Percentiles rank a stretch among this genome's conserved stretches.
Conservation (phyloP, 805 yeast genomes). For the Nakazawaea laoshanensis region DNA sequence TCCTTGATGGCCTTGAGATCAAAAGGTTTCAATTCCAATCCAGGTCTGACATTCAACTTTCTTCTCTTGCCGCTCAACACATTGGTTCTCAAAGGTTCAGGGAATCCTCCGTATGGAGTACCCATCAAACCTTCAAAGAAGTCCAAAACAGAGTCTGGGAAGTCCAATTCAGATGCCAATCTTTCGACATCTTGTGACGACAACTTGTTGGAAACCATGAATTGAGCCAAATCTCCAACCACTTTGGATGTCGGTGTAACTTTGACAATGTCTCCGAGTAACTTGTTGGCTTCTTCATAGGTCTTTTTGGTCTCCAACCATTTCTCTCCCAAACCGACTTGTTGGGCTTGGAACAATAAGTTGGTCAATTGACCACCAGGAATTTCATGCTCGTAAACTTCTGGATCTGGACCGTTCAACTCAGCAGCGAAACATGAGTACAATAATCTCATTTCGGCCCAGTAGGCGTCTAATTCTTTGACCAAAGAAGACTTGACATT, state of each 20-base stretch:
- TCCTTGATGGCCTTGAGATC: slow-evolving; percentile 64
- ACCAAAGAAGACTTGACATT: slow-evolving; percentile 61
- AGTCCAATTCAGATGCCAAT: slow-evolving; percentile 85
- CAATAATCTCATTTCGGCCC: slow-evolving; percentile 97
- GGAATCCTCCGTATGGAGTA: slow-evolving; percentile 99
- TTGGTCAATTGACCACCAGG: slow-evolving; percentile 99
- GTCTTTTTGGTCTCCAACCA: slow-evolving; percentile 96
- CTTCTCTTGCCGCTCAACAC: slow-evolving; percentile 87
- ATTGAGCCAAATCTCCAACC: slow-evolving; percentile 99
- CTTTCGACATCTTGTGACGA: slow-evolving; percentile 76
- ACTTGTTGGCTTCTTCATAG: slow-evolving; percentile 81
- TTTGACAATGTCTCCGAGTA: slow-evolving; percentile 94
- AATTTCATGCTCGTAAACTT: slow-evolving; percentile 95
- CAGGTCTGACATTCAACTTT: slow-evolving; percentile 86
- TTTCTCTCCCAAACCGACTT: slow-evolving; percentile 93
- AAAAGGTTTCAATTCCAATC: slow-evolving; percentile 79
- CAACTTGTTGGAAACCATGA: slow-evolving; percentile 94
- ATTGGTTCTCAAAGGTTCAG: slow-evolving; percentile 94
- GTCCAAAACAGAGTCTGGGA: slow-evolving; percentile 98
- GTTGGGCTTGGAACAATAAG: slow-evolving; percentile 97
- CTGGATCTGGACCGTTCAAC: slow-evolving; percentile 99
- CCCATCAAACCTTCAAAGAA: slow-evolving; percentile 99
- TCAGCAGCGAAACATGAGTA: slow-evolving; percentile 98
- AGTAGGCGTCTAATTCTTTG: slow-evolving; percentile 84
- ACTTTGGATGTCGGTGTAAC: slow-evolving; percentile 99